Evolutionary conservation across 2,329 filamentous ascomycete genomes (phyloP), one percentile per base, ranked within the genome.

Genomic region (Trichoderma sp.): DNA sequence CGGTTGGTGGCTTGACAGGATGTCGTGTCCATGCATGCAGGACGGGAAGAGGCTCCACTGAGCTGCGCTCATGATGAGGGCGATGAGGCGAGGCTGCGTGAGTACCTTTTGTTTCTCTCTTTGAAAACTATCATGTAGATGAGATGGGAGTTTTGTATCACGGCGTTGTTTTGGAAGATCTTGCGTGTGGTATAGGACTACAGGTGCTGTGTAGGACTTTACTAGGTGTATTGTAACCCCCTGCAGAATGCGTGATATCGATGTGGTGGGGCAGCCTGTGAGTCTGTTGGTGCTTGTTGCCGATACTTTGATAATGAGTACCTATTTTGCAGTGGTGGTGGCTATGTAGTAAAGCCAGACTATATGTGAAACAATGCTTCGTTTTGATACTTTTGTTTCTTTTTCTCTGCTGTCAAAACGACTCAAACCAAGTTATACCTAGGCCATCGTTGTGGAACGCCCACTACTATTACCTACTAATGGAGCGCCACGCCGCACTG

Each of bases 1-100:
- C 52, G 29, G 52, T 57, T 65, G 52, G 33, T 65, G 61, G 61
- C 62, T 57, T 35, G 62, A 65, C 53, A 55, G 24, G 19, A 56
- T 43, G 52, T 57, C 52, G 62, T 56, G 52, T 57, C 35, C 19
- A 57, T 47, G 43, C 31, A 62, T 52, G 52, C 52, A 47, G 62
- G 52, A 55, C 62, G 53, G 61, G 49, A 43, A 56, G 13, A 24
- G 59, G 62, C 7, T 21, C 49, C 62, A 65, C 62, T 43, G 27
- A 49, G 31, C 31, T 43, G 37, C 19, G 27, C 35, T 56, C 62
- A 35, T 47, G 62, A 65, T 65, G 47, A 29, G 4, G 27, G 40
- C 11, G 52, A 33, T 21, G 55, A 24, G 62, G 40, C 29, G 49
- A 43, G 11, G 60, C 37, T 35, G 40, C 16, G 19, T 56, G 21